phyloP scores from a whole-genome alignment of 768 basidiomycete genomes.

The Serendipita indica region DNA sequence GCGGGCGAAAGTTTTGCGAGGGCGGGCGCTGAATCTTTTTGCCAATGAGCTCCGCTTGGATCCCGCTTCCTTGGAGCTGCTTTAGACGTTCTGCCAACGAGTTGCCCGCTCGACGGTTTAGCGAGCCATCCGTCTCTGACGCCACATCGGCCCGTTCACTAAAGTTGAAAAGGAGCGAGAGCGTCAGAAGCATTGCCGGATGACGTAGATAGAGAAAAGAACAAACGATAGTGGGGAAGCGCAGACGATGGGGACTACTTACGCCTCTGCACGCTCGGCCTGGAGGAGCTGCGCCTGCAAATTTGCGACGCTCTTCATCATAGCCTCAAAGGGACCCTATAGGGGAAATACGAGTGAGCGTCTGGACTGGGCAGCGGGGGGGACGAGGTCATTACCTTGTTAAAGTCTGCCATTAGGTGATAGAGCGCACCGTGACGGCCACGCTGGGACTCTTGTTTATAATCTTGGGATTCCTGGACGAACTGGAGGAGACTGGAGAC shows the following conservation, averaged over 20 bases:
- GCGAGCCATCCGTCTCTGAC: slow-evolving; percentile 2
- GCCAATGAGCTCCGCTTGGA: not conserved
- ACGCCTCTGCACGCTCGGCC: slow-evolving; percentile 7
- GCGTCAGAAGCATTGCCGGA: not conserved
- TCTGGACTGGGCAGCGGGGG: not conserved
- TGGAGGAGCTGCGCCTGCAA: not conserved
- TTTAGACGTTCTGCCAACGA: slow-evolving; percentile 5
- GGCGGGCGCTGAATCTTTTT: not conserved
- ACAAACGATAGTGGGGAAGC: not conserved
- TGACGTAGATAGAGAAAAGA: not conserved
- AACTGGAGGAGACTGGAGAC: not conserved
- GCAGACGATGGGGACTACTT: not conserved
- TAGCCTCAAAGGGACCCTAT: slow-evolving; percentile 2
- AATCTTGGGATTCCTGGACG: slow-evolving; percentile 7
- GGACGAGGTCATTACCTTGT: not conserved
- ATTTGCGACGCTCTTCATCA: slow-evolving; percentile 5
- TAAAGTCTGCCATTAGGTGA: slow-evolving; percentile 3
- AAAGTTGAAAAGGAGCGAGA: not conserved
- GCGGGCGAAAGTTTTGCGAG: slow-evolving; percentile 6
- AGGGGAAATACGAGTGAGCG: not conserved
- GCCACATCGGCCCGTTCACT: slow-evolving; percentile 9
- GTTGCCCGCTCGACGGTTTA: not conserved
- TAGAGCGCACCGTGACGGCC: slow-evolving; percentile 5
- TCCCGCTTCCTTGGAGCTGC: slow-evolving; percentile 1
- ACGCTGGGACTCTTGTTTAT: not conserved